Evolutionary conservation across 2,329 filamentous ascomycete genomes (phyloP), one percentile per base, ranked within the genome.

Genomic region (Cryphonectria parasitica): DNA sequence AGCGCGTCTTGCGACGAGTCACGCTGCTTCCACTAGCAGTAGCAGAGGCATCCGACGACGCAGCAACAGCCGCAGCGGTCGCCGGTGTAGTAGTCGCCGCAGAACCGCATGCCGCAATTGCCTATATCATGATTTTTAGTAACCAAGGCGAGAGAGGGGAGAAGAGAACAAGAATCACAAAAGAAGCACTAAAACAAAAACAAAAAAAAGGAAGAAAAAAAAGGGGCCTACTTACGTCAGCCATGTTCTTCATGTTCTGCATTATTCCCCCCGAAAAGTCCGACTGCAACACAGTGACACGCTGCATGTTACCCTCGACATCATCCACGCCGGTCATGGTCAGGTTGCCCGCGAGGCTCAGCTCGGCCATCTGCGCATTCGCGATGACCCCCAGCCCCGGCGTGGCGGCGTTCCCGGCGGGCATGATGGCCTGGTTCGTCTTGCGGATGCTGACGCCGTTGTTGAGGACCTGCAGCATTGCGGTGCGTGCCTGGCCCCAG

Each of bases 391-490:
- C 69, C 7, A 77, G 58, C 17, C 75, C 75, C 1, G 63, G 36
- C 2, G 63, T 61, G 13, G 74, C 75, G 17, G 43, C 36, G 39
- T 70, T 76, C 7, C 64, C 69, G 2, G 43, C n/a, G 13, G 71
- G 67, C 6, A 74, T 70, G 43, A 77, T 73, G 28, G 69, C 64
- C 71, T 77, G 74, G 66, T 76, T 76, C 25, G 66, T 62, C 69
- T 75, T 64, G 56, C 75, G 75, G 19, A 75, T 73, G 61, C 68
- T 45, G 41, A 76, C 75, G 60, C 75, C 75, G 19, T 71, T 72
- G 45, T 75, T 73, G 69, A 77, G 70, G 28, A 75, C 75, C 22
- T 31, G 43, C 3, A 75, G 68, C 8, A 77, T 74, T 8, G 66
- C 68, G 22, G 68, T 60, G 68, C 73, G 73, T 39, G 74, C 72